A percentile compares a stretch with the other conserved stretches of the same genome.
These are phyloP conservation scores for Gelatoporia subvermispora DNA, from an alignment of 768 basidiomycete genomes.

Conservation along the genomic window DNA sequence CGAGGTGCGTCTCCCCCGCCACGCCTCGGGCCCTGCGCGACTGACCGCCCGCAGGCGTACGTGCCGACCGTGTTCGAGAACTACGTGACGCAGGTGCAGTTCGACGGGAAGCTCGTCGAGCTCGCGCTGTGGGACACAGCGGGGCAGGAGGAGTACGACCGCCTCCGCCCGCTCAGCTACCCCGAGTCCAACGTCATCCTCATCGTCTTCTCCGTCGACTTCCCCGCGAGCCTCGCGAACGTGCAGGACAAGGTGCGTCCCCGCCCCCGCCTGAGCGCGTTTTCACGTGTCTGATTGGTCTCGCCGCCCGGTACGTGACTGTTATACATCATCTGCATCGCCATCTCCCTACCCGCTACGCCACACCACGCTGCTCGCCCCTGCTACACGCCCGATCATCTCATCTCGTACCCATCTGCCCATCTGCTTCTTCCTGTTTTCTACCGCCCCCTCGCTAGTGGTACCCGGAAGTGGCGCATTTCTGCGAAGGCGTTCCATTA, in stretches of 20 bases:
- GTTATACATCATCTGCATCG: not conserved
- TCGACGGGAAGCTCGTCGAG: conserved; percentile 86
- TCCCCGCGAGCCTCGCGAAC: conserved; percentile 85
- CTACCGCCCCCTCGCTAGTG: conserved; percentile 45
- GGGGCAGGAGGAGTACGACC: conserved; percentile 95
- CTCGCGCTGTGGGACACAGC: conserved; percentile 99
- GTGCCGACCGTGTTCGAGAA: conserved; percentile 94
- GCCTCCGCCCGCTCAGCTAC: conserved; percentile 79
- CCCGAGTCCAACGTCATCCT: conserved; percentile 89
- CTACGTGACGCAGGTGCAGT: conserved; percentile 83
- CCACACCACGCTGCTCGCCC: too few relatives aligned
- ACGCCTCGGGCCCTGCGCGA: conserved; percentile 8
- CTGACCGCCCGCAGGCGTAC: conserved; percentile 56
- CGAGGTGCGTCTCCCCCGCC: conserved; percentile 54
- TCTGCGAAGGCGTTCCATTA: conserved; percentile 84
- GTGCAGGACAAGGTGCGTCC: conserved; percentile 78
- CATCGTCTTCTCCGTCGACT: conserved; percentile 92
- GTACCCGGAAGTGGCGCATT: conserved; percentile 91
- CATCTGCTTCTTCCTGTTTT: conserved; percentile 6
- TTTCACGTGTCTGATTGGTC: not conserved
- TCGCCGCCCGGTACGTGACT: not conserved
- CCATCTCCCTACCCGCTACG: too few relatives aligned
- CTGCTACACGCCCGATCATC: not conserved
- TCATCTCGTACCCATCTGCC: not conserved
- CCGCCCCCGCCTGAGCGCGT: too few relatives aligned